A percentile compares a stretch with the other conserved stretches of the same genome.
Conservation (phyloP, 1,139 yeast genomes). For the Saccharomyces pastorianus region DNA sequence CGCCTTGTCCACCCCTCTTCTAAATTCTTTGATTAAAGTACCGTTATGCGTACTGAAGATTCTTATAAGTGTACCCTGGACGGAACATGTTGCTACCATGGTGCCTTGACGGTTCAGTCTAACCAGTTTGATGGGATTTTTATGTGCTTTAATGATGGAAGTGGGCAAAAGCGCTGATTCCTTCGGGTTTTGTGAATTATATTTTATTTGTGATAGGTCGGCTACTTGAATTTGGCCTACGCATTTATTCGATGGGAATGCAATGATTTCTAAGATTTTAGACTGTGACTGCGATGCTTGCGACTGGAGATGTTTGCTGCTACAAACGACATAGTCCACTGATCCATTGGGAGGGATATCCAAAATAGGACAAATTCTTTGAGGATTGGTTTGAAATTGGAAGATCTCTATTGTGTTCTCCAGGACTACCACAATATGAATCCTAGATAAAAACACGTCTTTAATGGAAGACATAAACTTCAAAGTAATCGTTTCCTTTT, state of each 20-base stretch:
- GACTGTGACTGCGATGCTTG: not conserved
- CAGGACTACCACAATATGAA: conserved; percentile 65
- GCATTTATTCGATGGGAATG: conserved; percentile 22
- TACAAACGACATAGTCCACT: conserved; percentile 20
- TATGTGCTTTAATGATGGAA: conserved; percentile 69
- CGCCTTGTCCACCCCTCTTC: conserved; percentile 85
- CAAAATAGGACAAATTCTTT: conserved; percentile 50
- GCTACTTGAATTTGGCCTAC: conserved; percentile 74
- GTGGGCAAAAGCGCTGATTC: conserved; percentile 23
- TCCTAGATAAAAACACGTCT: conserved; percentile 66
- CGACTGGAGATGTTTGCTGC: conserved; percentile 2
- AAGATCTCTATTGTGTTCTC: conserved; percentile 62
- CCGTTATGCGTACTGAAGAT: conserved; percentile 70
- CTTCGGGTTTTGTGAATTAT: conserved; percentile 42
- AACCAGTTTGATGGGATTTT: conserved; percentile 57
- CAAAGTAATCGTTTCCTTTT: conserved; percentile 62
- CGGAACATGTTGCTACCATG: conserved; percentile 80
- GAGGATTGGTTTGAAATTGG: conserved; percentile 76
- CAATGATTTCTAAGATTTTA: conserved; percentile 15
- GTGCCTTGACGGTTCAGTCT: conserved; percentile 67
- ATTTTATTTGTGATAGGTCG: conserved; percentile 55
- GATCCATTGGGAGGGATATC: conserved; percentile 20
- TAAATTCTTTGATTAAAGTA: conserved; percentile 67
- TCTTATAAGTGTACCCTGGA: conserved; percentile 77
- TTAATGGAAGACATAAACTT: conserved; percentile 71